phyloP scores from a whole-genome alignment of 2,329 filamentous ascomycete species.

The Emydomyces testavorans region DNA sequence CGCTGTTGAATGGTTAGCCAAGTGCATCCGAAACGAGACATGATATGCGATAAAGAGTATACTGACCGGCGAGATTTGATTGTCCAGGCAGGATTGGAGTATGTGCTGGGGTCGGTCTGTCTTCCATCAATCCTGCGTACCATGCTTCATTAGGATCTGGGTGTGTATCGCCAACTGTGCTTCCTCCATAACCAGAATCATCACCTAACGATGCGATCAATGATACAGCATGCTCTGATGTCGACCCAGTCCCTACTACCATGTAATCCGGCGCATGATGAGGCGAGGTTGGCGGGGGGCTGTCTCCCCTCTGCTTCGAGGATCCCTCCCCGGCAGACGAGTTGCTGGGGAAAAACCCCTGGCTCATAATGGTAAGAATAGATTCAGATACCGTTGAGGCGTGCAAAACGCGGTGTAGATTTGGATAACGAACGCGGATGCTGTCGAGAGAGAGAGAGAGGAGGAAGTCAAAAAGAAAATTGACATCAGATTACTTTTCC shows the following conservation, averaged over 20 bases:
- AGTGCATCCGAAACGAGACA: background rate
- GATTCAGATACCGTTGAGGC: background rate
- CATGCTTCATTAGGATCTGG: conserved; percentile 37
- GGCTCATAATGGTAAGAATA: conserved; percentile 29
- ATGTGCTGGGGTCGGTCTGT: conserved; percentile 47
- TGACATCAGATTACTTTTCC: conserved; percentile 1
- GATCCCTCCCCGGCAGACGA: conserved; percentile 30
- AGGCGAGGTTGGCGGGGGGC: conserved; percentile 16
- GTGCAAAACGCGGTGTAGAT: background rate
- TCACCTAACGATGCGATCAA: conserved; percentile 70
- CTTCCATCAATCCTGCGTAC: conserved; percentile 46
- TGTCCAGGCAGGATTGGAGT: conserved; percentile 42
- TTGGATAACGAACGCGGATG: background rate
- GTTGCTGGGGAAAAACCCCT: conserved; percentile 31
- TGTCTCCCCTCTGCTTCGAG: conserved; percentile 22
- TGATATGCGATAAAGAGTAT: background rate
- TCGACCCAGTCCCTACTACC: conserved; percentile 73
- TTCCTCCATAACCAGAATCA: conserved; percentile 90
- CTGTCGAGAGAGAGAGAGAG: background rate
- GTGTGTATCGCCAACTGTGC: conserved; percentile 49
- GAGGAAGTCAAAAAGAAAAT: background rate
- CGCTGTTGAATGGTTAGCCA: conserved; percentile 23
- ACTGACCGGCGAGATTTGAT: conserved; percentile 34
- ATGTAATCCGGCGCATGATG: conserved; percentile 56
- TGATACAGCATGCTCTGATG: conserved; percentile 68